A percentile compares a stretch with the other conserved stretches of the same genome.
phyloP scores from a whole-genome alignment of 345 rosid species.

The Mercurialis annua region DNA sequence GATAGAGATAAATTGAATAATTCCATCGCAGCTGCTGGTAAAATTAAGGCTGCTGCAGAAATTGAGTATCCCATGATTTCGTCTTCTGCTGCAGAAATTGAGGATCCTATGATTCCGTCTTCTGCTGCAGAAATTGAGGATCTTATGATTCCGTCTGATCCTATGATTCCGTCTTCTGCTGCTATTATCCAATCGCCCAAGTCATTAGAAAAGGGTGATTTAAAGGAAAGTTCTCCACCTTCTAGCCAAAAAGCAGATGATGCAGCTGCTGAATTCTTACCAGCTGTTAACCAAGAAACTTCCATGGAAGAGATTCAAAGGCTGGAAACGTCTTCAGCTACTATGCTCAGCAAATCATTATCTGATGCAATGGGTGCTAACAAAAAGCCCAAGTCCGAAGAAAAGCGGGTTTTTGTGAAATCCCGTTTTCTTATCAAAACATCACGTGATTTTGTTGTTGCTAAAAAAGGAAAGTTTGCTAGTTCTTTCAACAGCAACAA shows the following conservation, averaged over 20 bases:
- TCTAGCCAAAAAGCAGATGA: constrained; percentile 33
- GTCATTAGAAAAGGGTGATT: constrained; percentile 34
- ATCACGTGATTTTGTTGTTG: constrained; percentile 43
- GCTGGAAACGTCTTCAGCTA: constrained; percentile 28
- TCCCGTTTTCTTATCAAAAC: constrained; percentile 56
- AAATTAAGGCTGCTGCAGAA: constrained; percentile 23
- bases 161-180: constrained; percentile 33
- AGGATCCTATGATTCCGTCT: constrained; percentile 33
- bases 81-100: constrained; percentile 35
- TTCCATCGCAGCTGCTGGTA: constrained; percentile 14
- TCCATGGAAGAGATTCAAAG: constrained; percentile 34
- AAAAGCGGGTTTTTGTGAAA: constrained; percentile 44
- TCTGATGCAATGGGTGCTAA: constrained; percentile 34
- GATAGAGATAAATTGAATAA: constrained; percentile 20
- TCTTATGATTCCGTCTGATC: too few relatives aligned
- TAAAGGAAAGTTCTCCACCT: constrained; percentile 26
- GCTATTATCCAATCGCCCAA: constrained; percentile 24
- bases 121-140: constrained; percentile 23
- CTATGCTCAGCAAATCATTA: constrained; percentile 31
- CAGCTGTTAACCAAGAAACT: constrained; percentile 36
- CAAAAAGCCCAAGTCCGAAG: constrained; percentile 50
- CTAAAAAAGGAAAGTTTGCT: constrained; percentile 56
- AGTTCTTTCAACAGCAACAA: constrained; percentile 42
- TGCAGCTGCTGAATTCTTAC: constrained; percentile 21
- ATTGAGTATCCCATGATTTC: constrained; percentile 30